Percentiles rank a stretch among this genome's conserved stretches.
Conservation (phyloP, 2,329 filamentous ascomycete genomes). For the Hortaea sp. region DNA sequence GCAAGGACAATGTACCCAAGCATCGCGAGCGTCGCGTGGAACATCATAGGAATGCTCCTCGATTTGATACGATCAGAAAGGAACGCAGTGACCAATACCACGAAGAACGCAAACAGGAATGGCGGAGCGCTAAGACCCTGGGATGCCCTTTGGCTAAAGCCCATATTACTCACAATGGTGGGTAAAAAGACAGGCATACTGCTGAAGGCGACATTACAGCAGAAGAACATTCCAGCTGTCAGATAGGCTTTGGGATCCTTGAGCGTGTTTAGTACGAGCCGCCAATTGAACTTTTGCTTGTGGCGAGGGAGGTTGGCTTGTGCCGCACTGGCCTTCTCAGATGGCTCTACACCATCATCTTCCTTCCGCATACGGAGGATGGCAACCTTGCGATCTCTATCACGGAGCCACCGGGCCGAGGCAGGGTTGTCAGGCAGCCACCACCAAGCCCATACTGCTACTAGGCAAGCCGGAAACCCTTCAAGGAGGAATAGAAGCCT, state of each 20-base stretch:
- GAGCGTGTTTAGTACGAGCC: conserved; percentile 50
- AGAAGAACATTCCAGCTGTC: conserved; percentile 74
- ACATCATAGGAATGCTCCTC: conserved; percentile 57
- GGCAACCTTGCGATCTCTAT: conserved; percentile 52
- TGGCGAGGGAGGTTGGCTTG: conserved; percentile 9
- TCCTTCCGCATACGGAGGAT: conserved; percentile 53
- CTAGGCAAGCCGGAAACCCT: conserved; percentile 71
- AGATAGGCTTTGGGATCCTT: conserved; percentile 62
- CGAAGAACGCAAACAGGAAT: conserved; percentile 63
- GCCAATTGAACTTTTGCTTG: conserved; percentile 30
- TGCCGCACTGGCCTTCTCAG: conserved; percentile 2
- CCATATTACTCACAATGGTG: conserved; percentile 51
- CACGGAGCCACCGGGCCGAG: conserved; percentile 32
- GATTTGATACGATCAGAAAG: conserved; percentile 57
- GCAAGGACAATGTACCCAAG: conserved; percentile 37
- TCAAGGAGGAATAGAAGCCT: conserved; percentile 76
- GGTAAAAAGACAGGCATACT: conserved; percentile 82
- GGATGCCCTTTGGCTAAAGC: conserved; percentile 54
- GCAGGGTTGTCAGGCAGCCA: conserved; percentile 66
- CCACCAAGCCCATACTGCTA: conserved; percentile 63
- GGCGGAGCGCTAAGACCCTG: conserved; percentile 76
- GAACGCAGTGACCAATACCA: conserved; percentile 62
- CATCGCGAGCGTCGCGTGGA: conserved; percentile 58
- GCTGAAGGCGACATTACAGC: conserved; percentile 78
- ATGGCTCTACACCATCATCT: conserved; percentile 21